Conservation (phyloP, 495 filamentous ascomycete genomes). For the Penicillium subrubescens region DNA sequence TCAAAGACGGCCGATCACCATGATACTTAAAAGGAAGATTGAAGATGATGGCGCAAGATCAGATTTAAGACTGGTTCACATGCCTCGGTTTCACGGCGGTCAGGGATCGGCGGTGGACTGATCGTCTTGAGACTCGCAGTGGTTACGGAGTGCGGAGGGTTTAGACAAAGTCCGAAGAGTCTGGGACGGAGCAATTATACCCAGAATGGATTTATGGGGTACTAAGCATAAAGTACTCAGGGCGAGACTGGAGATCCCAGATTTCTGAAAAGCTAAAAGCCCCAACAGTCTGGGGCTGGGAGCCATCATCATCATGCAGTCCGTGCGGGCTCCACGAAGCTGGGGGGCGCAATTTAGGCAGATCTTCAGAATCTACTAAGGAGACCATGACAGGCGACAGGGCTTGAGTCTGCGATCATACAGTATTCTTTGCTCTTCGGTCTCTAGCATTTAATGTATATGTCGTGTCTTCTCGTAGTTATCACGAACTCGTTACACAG, state of each 20-base stretch:
- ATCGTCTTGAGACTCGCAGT: not conserved
- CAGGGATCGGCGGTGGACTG: constrained; percentile 4
- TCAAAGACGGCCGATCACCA: not conserved
- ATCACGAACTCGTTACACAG: not conserved
- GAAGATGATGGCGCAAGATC: not conserved
- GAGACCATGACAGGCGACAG: not conserved
- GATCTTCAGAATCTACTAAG: not conserved
- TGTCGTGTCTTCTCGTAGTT: not conserved
- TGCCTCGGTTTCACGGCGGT: constrained; percentile 35
- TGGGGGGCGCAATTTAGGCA: not conserved
- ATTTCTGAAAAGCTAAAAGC: not conserved
- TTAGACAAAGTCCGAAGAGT: not conserved
- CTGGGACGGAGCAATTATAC: not conserved
- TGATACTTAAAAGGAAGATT: not conserved
- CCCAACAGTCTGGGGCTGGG: not conserved
- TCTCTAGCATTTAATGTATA: too few relatives aligned
- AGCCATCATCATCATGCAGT: not conserved
- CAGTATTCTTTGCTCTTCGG: too few relatives aligned
- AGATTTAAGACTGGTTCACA: constrained; percentile 20
- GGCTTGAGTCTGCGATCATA: not conserved
- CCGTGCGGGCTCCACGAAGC: not conserved
- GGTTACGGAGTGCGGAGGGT: not conserved
- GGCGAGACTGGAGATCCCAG: not conserved
- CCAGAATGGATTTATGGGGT: not conserved
- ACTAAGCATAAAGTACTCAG: not conserved